A percentile compares a stretch with the other conserved stretches of the same genome.
phyloP scores from a whole-genome alignment of 2,329 filamentous ascomycete genomes.

The Westerdykella ornata region DNA sequence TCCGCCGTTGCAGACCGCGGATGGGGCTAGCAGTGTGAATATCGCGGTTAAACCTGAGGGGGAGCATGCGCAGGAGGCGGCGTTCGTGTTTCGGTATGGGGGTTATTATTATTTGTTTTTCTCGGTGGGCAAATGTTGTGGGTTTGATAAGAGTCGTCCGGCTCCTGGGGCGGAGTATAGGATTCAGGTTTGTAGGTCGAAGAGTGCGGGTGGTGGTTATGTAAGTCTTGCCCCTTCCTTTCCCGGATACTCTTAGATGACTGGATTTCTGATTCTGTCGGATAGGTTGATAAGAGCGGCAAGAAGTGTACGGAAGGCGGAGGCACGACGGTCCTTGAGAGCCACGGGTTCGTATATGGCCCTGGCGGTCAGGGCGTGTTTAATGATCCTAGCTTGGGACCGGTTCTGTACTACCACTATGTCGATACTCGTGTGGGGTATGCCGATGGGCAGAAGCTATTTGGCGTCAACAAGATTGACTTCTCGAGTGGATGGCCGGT shows the following conservation, averaged over 20 bases:
- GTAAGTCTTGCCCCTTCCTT: constrained; percentile 20
- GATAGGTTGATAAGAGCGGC: constrained; percentile 47
- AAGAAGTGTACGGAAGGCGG: constrained; percentile 50
- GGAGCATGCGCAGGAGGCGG: constrained; percentile 51
- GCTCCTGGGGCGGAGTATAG: constrained; percentile 57
- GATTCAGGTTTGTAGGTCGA: constrained; percentile 58
- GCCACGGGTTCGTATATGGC: constrained; percentile 56
- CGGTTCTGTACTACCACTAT: constrained; percentile 59
- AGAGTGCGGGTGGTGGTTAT: constrained; percentile 48
- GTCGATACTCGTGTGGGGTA: constrained; percentile 50
- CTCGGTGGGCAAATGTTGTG: constrained; percentile 56
- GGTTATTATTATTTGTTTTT: constrained; percentile 61
- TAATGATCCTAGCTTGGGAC: constrained; percentile 44
- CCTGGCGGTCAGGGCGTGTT: constrained; percentile 60
- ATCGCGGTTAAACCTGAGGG: constrained; percentile 50
- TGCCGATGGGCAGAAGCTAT: constrained; percentile 46
- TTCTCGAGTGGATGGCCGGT: constrained; percentile 48
- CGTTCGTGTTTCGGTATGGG: constrained; percentile 51
- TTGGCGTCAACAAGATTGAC: constrained; percentile 48
- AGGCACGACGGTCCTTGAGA: constrained; percentile 55
- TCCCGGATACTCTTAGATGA: not conserved
- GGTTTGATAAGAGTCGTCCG: constrained; percentile 48
- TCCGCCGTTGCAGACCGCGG: constrained; percentile 27
- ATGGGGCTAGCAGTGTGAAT: constrained; percentile 37
- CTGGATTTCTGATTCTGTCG: not conserved